phyloP scores from a whole-genome alignment of 495 filamentous ascomycete genomes.

The Xeromyces bisporus region DNA sequence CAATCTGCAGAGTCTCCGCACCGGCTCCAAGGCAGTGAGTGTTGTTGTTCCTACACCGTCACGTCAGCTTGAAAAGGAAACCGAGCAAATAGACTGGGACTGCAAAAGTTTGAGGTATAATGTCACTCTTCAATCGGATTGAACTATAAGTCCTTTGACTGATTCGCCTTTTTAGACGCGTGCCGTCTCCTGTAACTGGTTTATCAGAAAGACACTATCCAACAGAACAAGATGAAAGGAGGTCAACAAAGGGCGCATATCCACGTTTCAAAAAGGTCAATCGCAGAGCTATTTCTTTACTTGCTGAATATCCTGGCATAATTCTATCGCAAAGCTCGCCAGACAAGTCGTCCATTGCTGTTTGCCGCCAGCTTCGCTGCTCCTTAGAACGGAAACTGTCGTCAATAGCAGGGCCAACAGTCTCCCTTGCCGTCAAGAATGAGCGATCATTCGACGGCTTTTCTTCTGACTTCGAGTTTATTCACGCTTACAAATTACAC shows the following conservation, averaged over 20 bases:
- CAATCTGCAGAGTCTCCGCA: neutral
- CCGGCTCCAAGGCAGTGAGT: neutral
- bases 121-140: neutral
- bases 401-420: conserved; percentile 13
- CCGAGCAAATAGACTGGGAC: conserved; percentile 3
- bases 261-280: conserved; percentile 8
- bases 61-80: conserved; percentile 4
- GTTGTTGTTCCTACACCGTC: conserved; percentile 16
- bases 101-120: neutral
- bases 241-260: conserved; percentile 9
- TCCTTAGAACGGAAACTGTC: conserved; percentile 12
- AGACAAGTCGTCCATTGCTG: neutral
- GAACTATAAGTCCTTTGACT: neutral
- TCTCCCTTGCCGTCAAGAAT: conserved; percentile 11
- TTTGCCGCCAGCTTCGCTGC: conserved; percentile 2
- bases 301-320: conserved; percentile 1
- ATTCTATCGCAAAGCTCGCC: neutral
- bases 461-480: conserved; percentile 26
- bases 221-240: conserved; percentile 5
- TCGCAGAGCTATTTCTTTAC: conserved; percentile 3
- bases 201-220: conserved; percentile 13
- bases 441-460: conserved; percentile 9
- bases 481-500: conserved; percentile 21
- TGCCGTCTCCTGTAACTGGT: conserved; percentile 3
- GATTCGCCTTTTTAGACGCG: neutral